A percentile compares a stretch with the other conserved stretches of the same genome.
These are phyloP conservation scores for Liriodendron chinense DNA, from an alignment of 164 flowering plant species.

Conservation along the genomic window DNA sequence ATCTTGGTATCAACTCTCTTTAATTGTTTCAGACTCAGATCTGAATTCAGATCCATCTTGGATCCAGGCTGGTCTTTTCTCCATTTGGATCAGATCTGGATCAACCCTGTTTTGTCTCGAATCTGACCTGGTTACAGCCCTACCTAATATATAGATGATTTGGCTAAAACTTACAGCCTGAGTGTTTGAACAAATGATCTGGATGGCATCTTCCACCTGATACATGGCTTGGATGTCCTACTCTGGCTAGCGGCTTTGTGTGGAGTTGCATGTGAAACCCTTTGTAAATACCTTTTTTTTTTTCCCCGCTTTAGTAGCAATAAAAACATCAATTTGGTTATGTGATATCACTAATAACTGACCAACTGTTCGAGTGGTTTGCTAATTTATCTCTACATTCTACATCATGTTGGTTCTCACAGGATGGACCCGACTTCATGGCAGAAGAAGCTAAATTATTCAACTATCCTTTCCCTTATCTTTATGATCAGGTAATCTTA, in stretches of 20 bases:
- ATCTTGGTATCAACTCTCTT: no score
- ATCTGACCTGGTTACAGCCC: no score
- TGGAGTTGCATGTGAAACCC: background rate
- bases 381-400: background rate
- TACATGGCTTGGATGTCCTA: background rate
- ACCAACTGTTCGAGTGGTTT: background rate
- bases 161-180: no score
- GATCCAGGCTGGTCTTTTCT: no score
- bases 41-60: no score
- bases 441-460: slow-evolving; percentile 79
- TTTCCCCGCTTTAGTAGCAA: background rate
- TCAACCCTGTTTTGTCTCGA: no score
- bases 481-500: slow-evolving; percentile 73
- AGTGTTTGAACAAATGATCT: no score
- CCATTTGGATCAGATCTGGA: no score
- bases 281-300: no score
- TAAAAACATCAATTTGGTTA: background rate
- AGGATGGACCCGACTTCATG: slow-evolving; percentile 95
- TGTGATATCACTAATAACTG: background rate
- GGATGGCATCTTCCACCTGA: no score
- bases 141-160: no score
- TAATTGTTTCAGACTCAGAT: no score
- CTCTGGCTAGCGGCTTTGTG: background rate
- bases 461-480: slow-evolving; percentile 82
- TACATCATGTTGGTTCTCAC: slow-evolving; percentile 16